Evolutionary conservation across 495 filamentous ascomycete species (phyloP), one percentile per base, ranked within the genome.

Genomic region (Mycothermus thermophilus): DNA sequence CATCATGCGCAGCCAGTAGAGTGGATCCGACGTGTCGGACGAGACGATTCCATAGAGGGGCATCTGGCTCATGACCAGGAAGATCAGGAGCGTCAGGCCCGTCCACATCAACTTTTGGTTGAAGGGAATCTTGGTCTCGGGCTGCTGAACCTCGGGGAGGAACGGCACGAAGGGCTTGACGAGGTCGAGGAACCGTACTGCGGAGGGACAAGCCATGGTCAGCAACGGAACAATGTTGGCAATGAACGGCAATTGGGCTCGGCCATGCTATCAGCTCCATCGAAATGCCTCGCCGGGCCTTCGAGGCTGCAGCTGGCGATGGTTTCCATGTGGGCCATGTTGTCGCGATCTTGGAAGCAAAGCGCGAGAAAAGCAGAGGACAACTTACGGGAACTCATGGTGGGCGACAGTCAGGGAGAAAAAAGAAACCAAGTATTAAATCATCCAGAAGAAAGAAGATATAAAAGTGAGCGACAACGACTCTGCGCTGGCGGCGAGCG

Each of bases 41-140:
- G 88, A 92, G 45, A 93, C 85, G 59, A 92, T 93, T 60, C 85
- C 84, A 50, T 92, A 93, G 42, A 92, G 64, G 41, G 92, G 92
- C 90, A 99, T 96, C 65, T 99, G 90, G 65, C 83, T 93, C 92
- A 99, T 99, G 58, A 99, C 88, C 79, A 97, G 70, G 75, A 96
- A 97, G 66, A 95, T 92, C 53, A 95, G 65, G 46, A 95, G 70
- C 37, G 88, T 96, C 62, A 94, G 76, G 57, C 86, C 88, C 23
- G 92, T 99, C 92, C 92, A 99, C 86, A 96, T 93, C 74, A 96
- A 65, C 68, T 92, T 88, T 66, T 96, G 88, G 69, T 92, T 88
- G 76, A 96, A 99, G 44, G 88, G 83, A 32, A 87, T 79, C 69
- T 93, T 94, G 49, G 79, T 78, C 68, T 99, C 90, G 40, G 90